Evolutionary conservation across 1,139 yeast genomes (phyloP).

Genomic region (Candida sp.): DNA sequence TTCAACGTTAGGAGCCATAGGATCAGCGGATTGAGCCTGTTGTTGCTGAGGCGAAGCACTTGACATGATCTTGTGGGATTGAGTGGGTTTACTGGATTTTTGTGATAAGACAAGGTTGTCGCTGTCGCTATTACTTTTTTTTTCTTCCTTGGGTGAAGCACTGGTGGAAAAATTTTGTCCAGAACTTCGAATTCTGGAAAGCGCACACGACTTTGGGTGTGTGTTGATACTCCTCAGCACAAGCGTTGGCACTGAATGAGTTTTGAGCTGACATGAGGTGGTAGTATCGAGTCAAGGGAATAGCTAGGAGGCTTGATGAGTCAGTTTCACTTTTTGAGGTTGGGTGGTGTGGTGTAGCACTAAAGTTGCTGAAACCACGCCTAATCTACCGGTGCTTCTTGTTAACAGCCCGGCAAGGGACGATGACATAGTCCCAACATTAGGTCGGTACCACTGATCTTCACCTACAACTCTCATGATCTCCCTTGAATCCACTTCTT

Average conservation of each 20-base stretch:
- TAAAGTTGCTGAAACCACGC: too few relatives aligned
- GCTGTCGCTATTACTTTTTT: not conserved
- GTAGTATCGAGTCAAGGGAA: too few relatives aligned
- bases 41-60: slow-evolving; percentile 19
- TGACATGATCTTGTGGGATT: slow-evolving; percentile 16
- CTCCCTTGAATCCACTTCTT: not conserved
- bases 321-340: too few relatives aligned
- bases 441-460: too few relatives aligned
- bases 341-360: too few relatives aligned
- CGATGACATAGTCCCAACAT: too few relatives aligned
- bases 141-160: not conserved
- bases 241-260: not conserved
- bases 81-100: not conserved
- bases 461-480: too few relatives aligned
- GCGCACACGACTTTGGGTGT: not conserved
- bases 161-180: slow-evolving; percentile 5
- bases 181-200: not conserved
- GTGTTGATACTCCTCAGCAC: not conserved
- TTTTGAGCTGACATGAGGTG: too few relatives aligned
- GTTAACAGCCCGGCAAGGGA: too few relatives aligned
- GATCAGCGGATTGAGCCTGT: slow-evolving; percentile 18
- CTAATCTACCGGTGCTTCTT: too few relatives aligned
- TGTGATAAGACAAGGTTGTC: not conserved
- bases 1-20: slow-evolving; percentile 42
- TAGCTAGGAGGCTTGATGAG: too few relatives aligned